phyloP scores from a whole-genome alignment of 2,329 filamentous ascomycete species.

The Alternaria solani region DNA sequence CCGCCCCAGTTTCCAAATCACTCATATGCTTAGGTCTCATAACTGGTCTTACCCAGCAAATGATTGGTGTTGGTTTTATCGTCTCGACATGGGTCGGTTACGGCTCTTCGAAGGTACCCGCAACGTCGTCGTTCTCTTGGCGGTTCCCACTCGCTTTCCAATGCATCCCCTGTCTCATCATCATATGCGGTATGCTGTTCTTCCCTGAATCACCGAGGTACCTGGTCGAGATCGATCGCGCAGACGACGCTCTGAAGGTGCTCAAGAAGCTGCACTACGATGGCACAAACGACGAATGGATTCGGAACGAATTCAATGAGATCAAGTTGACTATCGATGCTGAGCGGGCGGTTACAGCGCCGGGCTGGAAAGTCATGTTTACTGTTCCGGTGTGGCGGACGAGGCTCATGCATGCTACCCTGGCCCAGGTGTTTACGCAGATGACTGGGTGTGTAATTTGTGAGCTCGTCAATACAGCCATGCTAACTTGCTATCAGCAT shows the following conservation, averaged over 20 bases:
- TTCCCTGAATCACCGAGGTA: conserved; percentile 52
- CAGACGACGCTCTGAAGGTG: conserved; percentile 61
- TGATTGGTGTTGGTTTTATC: conserved; percentile 66
- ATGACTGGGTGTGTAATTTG: conserved; percentile 59
- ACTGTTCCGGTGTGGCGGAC: conserved; percentile 66
- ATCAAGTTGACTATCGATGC: conserved; percentile 70
- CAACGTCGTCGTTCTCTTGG: conserved; percentile 51
- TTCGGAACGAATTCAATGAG: conserved; percentile 65
- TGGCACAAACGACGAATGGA: conserved; percentile 64
- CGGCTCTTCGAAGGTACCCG: conserved; percentile 47
- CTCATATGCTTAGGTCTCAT: conserved; percentile 52
- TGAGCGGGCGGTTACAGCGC: conserved; percentile 62
- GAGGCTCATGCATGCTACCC: conserved; percentile 67
- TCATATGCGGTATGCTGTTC: conserved; percentile 55
- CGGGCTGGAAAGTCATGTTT: conserved; percentile 66
- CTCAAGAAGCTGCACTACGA: conserved; percentile 62
- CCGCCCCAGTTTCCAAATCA: neutral
- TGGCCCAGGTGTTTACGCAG: conserved; percentile 72
- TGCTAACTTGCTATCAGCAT: conserved; percentile 38
- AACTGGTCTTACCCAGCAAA: conserved; percentile 65
- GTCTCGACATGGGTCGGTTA: conserved; percentile 64
- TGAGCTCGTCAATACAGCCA: neutral
- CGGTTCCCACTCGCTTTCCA: conserved; percentile 59
- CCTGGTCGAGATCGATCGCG: conserved; percentile 58
- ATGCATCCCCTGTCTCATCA: conserved; percentile 54